Base-by-base conservation (phyloP, 2,329 filamentous ascomycete species). In the Torrubiella hemipterigena region DNA sequence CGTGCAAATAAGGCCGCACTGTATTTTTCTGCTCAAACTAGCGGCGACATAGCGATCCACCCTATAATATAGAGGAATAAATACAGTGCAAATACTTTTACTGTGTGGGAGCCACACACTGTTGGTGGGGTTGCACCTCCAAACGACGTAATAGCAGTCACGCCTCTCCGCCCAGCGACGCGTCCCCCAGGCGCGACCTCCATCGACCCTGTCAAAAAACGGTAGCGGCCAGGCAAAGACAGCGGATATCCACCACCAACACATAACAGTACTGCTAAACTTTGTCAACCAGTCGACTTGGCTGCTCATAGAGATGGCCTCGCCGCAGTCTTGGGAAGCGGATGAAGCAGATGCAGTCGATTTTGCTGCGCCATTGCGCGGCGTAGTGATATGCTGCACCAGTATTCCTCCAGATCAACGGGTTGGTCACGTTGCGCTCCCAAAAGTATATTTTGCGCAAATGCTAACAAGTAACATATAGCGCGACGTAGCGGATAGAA, bases 341-440 rank as follows among this genome's bases (percentile, higher is more conserved):
- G 30, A 36, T 17, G 47, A 49, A 26, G 46, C 46, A 10, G 39
- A 47, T 31, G 43, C 47, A 12, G 50, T 69, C 56, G 73, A 78
- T 55, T 61, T 68, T 37, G 65, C 77, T 29, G 63, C 65, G 40
- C 79, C 81, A 31, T 70, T 87, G 43, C 63, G 64, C 40, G 80
- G 81, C 44, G 70, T 84, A 32, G 72, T 91, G 38, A 67, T 94
- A 43, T 94, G 86, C 66, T 93, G 84, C 59, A 94, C 86, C 30
- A 86, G 81, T 44, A 79, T 94, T 42, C 67, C 78, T 33, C 73
- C 81, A 35, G 84, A 93, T 48, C 68, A 80, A 49, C 73, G 84
- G 54, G 85, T 89, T 63, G 45, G 69, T 61, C 19, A 15, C 30
- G 6, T 18, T 17, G 34, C 32, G 26, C 32, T 16, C 32, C 33